A percentile compares a stretch with the other conserved stretches of the same genome.
phyloP scores from a whole-genome alignment of 805 yeast genomes.

The Teunomyces panamensis region DNA sequence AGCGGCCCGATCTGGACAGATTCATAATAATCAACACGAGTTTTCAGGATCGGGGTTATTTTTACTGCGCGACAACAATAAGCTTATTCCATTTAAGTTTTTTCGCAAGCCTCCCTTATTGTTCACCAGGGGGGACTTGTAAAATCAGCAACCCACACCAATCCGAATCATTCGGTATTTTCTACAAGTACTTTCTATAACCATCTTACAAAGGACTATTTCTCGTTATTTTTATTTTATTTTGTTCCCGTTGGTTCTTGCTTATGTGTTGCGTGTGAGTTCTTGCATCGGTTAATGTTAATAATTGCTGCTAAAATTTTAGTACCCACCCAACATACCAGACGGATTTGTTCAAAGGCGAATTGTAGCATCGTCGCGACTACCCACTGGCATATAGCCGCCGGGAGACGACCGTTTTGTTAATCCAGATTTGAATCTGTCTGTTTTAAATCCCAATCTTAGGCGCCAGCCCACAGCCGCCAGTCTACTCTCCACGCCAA shows the following conservation, averaged over 20 bases:
- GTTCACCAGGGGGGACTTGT: not conserved
- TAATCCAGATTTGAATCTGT: not conserved
- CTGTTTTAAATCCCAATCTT: not conserved
- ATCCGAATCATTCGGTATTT: no score
- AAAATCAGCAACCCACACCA: not conserved
- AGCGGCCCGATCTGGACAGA: slow-evolving; percentile 2
- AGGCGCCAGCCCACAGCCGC: not conserved
- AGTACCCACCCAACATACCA: not conserved
- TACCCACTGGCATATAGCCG: not conserved
- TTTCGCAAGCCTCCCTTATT: not conserved
- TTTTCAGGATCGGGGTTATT: not conserved
- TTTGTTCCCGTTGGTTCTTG: no score
- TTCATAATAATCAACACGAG: slow-evolving; percentile 8
- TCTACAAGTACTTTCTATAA: no score
- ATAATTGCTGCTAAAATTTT: not conserved
- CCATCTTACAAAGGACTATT: no score
- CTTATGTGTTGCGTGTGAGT: not conserved
- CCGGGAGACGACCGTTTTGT: not conserved
- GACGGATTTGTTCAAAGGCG: not conserved
- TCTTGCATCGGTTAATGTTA: not conserved
- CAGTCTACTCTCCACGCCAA: not conserved
- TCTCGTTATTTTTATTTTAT: no score
- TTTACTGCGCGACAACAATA: not conserved
- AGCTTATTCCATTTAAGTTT: not conserved
- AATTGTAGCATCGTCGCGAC: not conserved